Evolutionary conservation across 2,329 filamentous ascomycete genomes (phyloP), one percentile per base, ranked within the genome.

Genomic region (Colletotrichum musicola): DNA sequence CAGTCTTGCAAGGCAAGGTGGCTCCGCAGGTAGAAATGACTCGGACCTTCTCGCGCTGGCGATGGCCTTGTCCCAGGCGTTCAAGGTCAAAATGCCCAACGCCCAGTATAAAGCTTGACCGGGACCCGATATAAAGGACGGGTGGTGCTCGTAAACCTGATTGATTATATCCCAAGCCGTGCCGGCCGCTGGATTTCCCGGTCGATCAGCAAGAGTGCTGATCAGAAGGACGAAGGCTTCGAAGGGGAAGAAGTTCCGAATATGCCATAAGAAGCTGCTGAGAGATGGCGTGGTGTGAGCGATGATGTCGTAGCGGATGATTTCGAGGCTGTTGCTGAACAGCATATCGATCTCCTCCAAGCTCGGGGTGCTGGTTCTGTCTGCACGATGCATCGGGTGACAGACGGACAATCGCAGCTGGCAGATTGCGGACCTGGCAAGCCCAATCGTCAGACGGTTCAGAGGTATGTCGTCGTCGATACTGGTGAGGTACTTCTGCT

Each of bases 181-280:
- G 51, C 88, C 86, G 9, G 86, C 82, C 6, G 88, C 77, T 6
- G 74, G 75, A 5, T 85, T 85, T 1, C 78, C 78, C 0, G 80
- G 81, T 25, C 84, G 83, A 16, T 81, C 79, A 64, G 81, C 83
- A 14, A 89, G 80, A 72, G 88, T 84, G 3, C 84, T 84, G 0
- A 84, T 82, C 73, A 88, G 80, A 72, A 87, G 87, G 30, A 84
- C 78, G 66, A 89, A 85, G 16, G 88, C 77, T 64, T 88, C 87
- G 56, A 85, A 76, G 71, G 88, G 86, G 74, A 89, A 88, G 72
- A 87, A 83, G 18, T 79, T 78, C 58, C 82, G 81, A 73, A 84
- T 79, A 71, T 85, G 88, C 87, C 87, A 89, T 10, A 85, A 72
- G 73, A 88, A 89, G 2, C 84, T 83, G 0, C 77, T 79, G 18